A percentile compares a stretch with the other conserved stretches of the same genome.
phyloP scores from a whole-genome alignment of 2,329 filamentous ascomycete species.

The Neoarthrinium moseri region DNA sequence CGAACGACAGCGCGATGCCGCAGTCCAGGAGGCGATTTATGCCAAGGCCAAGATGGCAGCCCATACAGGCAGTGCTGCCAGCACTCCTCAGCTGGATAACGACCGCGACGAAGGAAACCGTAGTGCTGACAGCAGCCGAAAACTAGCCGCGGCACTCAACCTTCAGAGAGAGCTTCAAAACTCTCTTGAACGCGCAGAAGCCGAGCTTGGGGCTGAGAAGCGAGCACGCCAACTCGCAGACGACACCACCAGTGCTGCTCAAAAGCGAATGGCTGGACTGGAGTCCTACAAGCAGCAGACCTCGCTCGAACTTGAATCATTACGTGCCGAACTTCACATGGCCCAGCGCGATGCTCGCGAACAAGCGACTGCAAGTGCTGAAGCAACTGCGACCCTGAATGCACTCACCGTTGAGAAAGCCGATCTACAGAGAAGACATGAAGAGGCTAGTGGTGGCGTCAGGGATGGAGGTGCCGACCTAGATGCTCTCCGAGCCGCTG shows the following conservation, averaged over 20 bases:
- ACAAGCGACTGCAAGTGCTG: constrained; percentile 72
- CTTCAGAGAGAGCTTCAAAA: constrained; percentile 77
- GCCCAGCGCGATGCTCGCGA: constrained; percentile 77
- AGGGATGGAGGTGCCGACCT: constrained; percentile 72
- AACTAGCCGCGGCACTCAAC: constrained; percentile 78
- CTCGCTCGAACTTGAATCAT: constrained; percentile 77
- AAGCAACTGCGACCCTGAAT: constrained; percentile 72
- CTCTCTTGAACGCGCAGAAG: constrained; percentile 66
- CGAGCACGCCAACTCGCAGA: constrained; percentile 82
- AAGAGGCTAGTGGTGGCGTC: constrained; percentile 64
- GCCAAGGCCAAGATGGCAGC: constrained; percentile 90
- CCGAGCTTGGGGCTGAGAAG: constrained; percentile 78
- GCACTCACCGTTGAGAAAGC: constrained; percentile 84
- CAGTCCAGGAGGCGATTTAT: constrained; percentile 93
- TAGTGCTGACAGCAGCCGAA: constrained; percentile 72
- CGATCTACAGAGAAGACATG: constrained; percentile 68
- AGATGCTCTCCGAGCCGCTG: constrained; percentile 71
- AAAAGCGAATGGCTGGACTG: constrained; percentile 79
- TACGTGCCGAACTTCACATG: constrained; percentile 83
- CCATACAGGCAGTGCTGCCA: constrained; percentile 62
- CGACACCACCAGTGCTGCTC: constrained; percentile 78
- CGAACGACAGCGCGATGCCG: constrained; percentile 89
- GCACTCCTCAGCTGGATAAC: constrained; percentile 57
- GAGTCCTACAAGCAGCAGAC: constrained; percentile 82
- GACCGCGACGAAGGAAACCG: constrained; percentile 61